phyloP scores from a whole-genome alignment of 805 yeast species.

The Yarrowia keelungensis region DNA sequence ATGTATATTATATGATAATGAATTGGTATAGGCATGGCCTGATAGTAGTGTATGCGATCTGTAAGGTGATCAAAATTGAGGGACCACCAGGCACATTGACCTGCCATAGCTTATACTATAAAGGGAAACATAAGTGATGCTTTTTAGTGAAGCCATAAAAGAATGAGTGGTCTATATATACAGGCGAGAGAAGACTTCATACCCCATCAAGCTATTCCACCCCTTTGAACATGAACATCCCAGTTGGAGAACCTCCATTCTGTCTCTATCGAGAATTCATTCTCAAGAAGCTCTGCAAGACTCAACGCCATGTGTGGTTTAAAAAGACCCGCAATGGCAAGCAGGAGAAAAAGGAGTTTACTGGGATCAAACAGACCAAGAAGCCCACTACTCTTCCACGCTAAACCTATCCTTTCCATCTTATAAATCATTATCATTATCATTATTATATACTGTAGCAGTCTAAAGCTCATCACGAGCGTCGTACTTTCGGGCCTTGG shows the following conservation, averaged over 20 bases:
- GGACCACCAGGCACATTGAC: no score
- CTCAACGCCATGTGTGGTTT: neutral
- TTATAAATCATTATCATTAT: constrained; percentile 12
- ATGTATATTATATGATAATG: constrained; percentile 3
- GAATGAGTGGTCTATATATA: no score
- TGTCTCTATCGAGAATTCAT: constrained; percentile 2
- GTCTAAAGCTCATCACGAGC: constrained; percentile 30
- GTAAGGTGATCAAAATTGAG: no score
- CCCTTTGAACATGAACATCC: neutral
- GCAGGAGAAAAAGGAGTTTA: neutral
- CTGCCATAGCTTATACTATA: no score
- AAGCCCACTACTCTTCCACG: neutral
- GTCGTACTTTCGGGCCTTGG: constrained; percentile 35
- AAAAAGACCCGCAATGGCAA: neutral
- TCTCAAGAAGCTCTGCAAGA: neutral
- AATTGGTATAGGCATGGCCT: no score
- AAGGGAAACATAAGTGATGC: no score
- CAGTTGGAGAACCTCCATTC: neutral
- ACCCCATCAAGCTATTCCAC: no score
- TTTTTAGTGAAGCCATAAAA: no score
- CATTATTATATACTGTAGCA: neutral
- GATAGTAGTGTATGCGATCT: no score
- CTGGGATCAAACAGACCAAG: neutral
- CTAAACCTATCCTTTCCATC: neutral
- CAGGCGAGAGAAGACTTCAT: neutral